Percentiles rank a stretch among this genome's conserved stretches.
These are phyloP conservation scores for Microthyrium microscopicum DNA, from an alignment of 2,329 filamentous ascomycete species.

Conservation along the genomic window DNA sequence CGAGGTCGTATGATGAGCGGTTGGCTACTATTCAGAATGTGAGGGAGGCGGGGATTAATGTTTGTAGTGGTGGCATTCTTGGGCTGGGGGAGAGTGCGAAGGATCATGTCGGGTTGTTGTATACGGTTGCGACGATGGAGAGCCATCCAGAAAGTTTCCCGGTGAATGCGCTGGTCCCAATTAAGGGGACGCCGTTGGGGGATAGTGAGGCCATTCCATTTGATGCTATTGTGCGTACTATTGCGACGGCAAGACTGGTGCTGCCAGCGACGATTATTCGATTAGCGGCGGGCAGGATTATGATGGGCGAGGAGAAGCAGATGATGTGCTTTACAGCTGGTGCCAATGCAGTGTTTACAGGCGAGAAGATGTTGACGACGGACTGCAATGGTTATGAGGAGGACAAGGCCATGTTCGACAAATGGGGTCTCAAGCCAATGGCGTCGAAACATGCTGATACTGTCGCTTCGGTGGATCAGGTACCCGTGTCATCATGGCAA, in stretches of 20 bases:
- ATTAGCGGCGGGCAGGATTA: constrained; percentile 69
- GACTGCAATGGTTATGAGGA: constrained; percentile 85
- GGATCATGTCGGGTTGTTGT: constrained; percentile 68
- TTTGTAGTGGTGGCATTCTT: constrained; percentile 79
- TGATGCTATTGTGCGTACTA: constrained; percentile 61
- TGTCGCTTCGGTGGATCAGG: background rate
- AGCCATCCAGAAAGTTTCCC: constrained; percentile 80
- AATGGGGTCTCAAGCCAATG: constrained; percentile 74
- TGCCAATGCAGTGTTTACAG: constrained; percentile 87
- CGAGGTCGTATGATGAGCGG: constrained; percentile 73
- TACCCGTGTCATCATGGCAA: too few relatives aligned
- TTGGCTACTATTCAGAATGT: constrained; percentile 65
- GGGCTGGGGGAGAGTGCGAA: constrained; percentile 64
- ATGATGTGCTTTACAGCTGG: constrained; percentile 79
- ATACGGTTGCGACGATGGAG: constrained; percentile 68
- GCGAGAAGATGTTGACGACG: constrained; percentile 90
- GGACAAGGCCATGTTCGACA: constrained; percentile 66
- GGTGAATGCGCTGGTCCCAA: constrained; percentile 79
- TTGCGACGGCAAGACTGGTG: constrained; percentile 66
- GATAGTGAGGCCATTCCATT: constrained; percentile 59
- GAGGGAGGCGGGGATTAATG: constrained; percentile 71
- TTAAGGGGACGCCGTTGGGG: constrained; percentile 74
- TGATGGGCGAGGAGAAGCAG: constrained; percentile 77
- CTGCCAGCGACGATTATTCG: constrained; percentile 79
- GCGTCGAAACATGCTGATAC: background rate